Base-by-base conservation (phyloP, 2,329 filamentous ascomycete genomes). In the Penicillium thymicola region DNA sequence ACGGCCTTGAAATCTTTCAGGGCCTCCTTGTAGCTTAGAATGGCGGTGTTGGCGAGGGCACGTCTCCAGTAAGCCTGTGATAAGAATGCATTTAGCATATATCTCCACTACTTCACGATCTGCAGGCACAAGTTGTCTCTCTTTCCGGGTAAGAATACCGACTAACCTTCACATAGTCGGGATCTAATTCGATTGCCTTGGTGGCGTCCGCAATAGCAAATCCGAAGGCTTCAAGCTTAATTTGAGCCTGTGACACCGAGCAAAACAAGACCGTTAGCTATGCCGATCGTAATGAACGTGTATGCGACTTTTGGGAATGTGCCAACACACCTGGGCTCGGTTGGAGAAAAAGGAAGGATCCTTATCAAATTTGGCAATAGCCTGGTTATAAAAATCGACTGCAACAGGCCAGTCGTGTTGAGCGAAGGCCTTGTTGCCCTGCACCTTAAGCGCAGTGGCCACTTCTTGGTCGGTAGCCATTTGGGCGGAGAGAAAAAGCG, bases 331-430 rank as follows among this genome's bases (percentile, higher is more conserved):
- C 84, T 97, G 93, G 21, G 94, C 94, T 73, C 94, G 84, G 78
- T 99, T 99, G 67, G 90, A 92, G 78, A 86, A 97, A 78, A 92
- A 97, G 0, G 92, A 89, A 7, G 92, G 89, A 70, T 97, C 89
- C 65, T 89, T 82, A 70, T 88, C 85, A 76, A 96, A 87, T 65
- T 90, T 78, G 59, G 89, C 87, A 71, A 99, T 97, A 27, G 93
- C 93, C 76, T 95, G 84, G 54, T 85, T 86, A 76, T 99, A 99
- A 65, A 87, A 85, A 2, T 92, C 87, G 61, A 96, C 82, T 8
- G 94, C 94, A 3, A 82, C 79, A 11, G 83, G 84, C 89, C 90
- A 99, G 79, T 97, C 89, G 69, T 96, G 91, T 32, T 86, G 81
- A 55, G 87, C 85, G 77, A 97, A 97, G 51, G 92, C 92, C 70